These are phyloP conservation scores for Podospora pseudocomata DNA, from an alignment of 495 filamentous ascomycete genomes.

Conservation along the genomic window DNA sequence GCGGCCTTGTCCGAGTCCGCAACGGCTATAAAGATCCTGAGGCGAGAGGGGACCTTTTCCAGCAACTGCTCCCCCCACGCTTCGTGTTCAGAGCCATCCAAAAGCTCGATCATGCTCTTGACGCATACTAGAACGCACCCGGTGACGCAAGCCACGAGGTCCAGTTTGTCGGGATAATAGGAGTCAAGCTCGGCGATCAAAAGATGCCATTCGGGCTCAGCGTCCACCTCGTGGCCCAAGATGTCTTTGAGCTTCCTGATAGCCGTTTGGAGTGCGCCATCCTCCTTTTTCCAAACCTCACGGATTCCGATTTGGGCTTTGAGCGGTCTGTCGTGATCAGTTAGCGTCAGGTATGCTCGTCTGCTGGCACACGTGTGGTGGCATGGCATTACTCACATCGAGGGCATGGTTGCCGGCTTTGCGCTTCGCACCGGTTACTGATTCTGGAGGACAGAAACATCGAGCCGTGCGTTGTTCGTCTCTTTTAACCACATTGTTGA, in stretches of 20 bases:
- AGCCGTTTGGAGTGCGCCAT: constrained; percentile 24
- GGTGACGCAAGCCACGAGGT: constrained; percentile 29
- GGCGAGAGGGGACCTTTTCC: constrained; percentile 18
- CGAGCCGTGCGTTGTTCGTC: background rate
- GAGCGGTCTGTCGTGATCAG: constrained; percentile 29
- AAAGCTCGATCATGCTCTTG: constrained; percentile 29
- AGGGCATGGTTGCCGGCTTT: background rate
- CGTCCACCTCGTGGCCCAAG: constrained; percentile 32
- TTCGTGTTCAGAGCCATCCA: constrained; percentile 32
- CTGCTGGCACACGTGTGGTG: background rate
- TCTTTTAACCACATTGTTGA: background rate
- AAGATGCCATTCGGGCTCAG: constrained; percentile 36
- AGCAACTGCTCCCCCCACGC: constrained; percentile 34
- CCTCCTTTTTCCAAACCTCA: constrained; percentile 32
- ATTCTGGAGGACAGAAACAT: background rate
- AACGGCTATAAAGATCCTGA: constrained; percentile 35
- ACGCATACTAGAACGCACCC: constrained; percentile 27
- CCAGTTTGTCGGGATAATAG: constrained; percentile 33
- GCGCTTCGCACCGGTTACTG: background rate
- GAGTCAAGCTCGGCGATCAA: constrained; percentile 28
- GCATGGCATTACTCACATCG: background rate
- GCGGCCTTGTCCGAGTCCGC: constrained; percentile 8
- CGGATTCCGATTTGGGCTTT: constrained; percentile 36
- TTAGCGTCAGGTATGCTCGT: background rate
- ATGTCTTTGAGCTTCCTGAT: constrained; percentile 23